phyloP scores from a whole-genome alignment of 148 eudicot genomes.

The Rhododendron kiyosumense region DNA sequence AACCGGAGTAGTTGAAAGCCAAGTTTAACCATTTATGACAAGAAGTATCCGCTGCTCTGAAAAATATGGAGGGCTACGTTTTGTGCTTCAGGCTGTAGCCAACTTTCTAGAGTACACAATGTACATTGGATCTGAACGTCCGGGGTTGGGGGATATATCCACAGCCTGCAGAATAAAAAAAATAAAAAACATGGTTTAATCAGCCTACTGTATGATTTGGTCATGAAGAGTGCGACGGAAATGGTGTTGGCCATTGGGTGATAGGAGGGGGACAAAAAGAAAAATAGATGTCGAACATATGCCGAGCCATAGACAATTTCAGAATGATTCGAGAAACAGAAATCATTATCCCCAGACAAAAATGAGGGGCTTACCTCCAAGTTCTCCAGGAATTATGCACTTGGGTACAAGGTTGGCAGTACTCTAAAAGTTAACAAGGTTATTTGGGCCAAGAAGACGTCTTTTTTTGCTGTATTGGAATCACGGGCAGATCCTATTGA shows the following conservation, averaged over 20 bases:
- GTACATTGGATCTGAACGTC: constrained; percentile 95
- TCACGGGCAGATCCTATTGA: not conserved
- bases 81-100: constrained; percentile 37
- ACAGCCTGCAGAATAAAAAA: constrained; percentile 53
- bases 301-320: not conserved
- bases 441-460: not conserved
- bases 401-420: not conserved
- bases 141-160: constrained; percentile 93
- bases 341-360: too few relatives aligned
- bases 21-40: not conserved
- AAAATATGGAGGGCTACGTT: not conserved
- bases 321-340: not conserved
- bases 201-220: not conserved
- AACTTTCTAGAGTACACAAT: constrained; percentile 76
- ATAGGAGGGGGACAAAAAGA: not conserved
- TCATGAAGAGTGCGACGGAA: not conserved
- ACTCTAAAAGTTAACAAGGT: not conserved
- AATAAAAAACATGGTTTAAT: not conserved
- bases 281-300: not conserved
- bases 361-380: too few relatives aligned
- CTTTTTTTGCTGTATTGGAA: not conserved
- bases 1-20: not conserved
- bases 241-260: not conserved
- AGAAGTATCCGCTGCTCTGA: not conserved
- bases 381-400: too few relatives aligned